Conservation (phyloP, 306 rosid species). For the Vigna angularis region DNA sequence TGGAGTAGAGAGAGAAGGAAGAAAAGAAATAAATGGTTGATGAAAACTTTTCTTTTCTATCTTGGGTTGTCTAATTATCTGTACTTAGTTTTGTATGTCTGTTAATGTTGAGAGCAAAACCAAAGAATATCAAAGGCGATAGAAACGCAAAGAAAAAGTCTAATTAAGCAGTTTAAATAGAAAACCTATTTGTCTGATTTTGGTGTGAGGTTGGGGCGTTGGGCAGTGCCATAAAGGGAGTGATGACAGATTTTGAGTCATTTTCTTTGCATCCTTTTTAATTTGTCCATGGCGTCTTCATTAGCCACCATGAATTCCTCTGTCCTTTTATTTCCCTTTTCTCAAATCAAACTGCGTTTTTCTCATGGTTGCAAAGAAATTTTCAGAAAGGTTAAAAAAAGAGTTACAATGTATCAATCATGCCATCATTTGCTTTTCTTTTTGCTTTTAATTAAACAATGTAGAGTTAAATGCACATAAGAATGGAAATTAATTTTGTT, state of each 20-base stretch:
- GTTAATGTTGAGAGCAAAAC: neutral
- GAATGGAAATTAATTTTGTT: too few species aligned
- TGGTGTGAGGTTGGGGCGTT: conserved; percentile 13
- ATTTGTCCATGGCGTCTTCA: conserved; percentile 25
- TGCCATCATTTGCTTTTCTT: neutral
- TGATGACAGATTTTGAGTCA: conserved; percentile 4
- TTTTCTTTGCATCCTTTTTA: conserved; percentile 18
- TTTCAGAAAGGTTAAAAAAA: conserved; percentile 29
- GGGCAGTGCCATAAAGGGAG: neutral
- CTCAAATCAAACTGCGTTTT: neutral
- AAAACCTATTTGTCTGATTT: neutral
- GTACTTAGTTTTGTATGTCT: neutral
- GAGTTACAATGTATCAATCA: conserved; percentile 38
- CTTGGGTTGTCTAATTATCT: neutral
- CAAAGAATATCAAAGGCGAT: neutral
- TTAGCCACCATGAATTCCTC: conserved; percentile 7
- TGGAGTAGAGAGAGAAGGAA: neutral
- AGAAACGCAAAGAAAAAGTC: neutral
- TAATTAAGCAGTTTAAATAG: neutral
- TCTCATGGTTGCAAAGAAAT: conserved; percentile 19
- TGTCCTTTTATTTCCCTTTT: conserved; percentile 21
- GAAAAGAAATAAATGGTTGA: neutral
- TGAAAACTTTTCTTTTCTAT: neutral
- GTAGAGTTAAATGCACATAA: too few species aligned
- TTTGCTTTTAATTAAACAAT: neutral